These are phyloP conservation scores for Fragilariopsis cylindrus DNA, from an alignment of 108 stramenopile species.

Conservation along the genomic window DNA sequence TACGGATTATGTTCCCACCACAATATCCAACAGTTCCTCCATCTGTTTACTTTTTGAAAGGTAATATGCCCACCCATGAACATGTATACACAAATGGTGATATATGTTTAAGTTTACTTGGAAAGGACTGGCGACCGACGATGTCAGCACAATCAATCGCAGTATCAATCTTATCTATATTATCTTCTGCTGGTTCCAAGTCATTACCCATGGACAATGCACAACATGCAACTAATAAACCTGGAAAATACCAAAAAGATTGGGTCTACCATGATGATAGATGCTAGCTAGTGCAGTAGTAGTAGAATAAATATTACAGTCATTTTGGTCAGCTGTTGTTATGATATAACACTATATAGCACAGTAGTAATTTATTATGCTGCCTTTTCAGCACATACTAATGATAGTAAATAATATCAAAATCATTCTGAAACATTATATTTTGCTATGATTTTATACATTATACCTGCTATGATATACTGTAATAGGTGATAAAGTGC, in stretches of 20 bases:
- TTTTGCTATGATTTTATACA: not conserved
- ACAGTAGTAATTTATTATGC: too few relatives aligned
- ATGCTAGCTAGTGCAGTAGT: constrained; percentile 40
- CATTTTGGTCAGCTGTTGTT: too few relatives aligned
- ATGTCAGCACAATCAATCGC: constrained; percentile 95
- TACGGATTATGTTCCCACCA: constrained; percentile 81
- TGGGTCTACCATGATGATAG: constrained; percentile 96
- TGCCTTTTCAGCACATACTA: too few relatives aligned
- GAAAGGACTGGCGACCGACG: constrained; percentile 94
- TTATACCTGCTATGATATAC: too few relatives aligned
- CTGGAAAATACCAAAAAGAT: constrained; percentile 90
- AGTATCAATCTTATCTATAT: constrained; percentile 88
- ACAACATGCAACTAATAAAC: constrained; percentile 80
- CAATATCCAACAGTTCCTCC: constrained; percentile 94
- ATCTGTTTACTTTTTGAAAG: constrained; percentile 88
- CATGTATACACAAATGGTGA: constrained; percentile 99
- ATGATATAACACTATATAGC: too few relatives aligned
- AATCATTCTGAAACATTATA: not conserved
- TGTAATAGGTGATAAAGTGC: too few relatives aligned
- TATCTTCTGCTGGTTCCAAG: constrained; percentile 89
- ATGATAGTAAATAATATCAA: not conserved
- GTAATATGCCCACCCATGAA: constrained; percentile 67
- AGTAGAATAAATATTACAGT: too few relatives aligned
- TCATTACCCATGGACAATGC: constrained; percentile 93
- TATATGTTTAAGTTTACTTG: constrained; percentile 93